Evolutionary conservation across 352 stramenopile genomes (phyloP).

Genomic region (Pythium diclinum): DNA sequence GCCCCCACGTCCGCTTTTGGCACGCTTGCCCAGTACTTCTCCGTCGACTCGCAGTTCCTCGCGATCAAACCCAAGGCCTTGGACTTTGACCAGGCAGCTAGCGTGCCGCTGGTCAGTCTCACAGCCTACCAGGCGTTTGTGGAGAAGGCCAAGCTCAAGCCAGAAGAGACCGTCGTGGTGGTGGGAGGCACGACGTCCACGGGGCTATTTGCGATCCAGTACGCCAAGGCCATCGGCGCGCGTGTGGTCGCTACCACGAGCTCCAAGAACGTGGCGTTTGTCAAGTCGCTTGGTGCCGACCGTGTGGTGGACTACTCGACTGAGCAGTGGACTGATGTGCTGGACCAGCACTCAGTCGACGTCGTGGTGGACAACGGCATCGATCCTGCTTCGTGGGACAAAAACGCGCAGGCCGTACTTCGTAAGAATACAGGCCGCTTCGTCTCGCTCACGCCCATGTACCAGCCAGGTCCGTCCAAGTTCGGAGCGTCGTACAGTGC

Average conservation of each 20-base stretch:
- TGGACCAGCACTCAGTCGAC: constrained; percentile 15
- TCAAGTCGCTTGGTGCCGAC: constrained; percentile 33
- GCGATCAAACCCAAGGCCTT: constrained; percentile 36
- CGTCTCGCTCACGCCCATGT: constrained; percentile 29
- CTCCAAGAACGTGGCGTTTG: constrained; percentile 28
- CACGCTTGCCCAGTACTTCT: constrained; percentile 37
- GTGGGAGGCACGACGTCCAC: constrained; percentile 33
- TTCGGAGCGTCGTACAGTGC: constrained; percentile 36
- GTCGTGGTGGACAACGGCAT: constrained; percentile 11
- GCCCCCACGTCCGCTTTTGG: neutral
- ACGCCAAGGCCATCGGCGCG: constrained; percentile 2
- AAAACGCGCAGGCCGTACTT: constrained; percentile 31
- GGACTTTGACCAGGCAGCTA: constrained; percentile 37
- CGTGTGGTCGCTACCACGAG: constrained; percentile 30
- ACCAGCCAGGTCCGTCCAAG: constrained; percentile 39
- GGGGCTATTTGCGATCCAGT: constrained; percentile 27
- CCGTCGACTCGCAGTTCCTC: constrained; percentile 30
- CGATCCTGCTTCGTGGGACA: constrained; percentile 30
- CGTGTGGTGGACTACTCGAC: constrained; percentile 40
- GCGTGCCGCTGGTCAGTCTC: constrained; percentile 27
- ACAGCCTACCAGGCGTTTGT: constrained; percentile 36
- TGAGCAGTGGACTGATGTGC: constrained; percentile 30
- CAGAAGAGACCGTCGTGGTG: constrained; percentile 35
- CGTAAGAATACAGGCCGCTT: constrained; percentile 35
- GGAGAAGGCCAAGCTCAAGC: constrained; percentile 33